Evolutionary conservation across 345 rosid genomes (phyloP).

Genomic region (Eucalyptus caleyi): DNA sequence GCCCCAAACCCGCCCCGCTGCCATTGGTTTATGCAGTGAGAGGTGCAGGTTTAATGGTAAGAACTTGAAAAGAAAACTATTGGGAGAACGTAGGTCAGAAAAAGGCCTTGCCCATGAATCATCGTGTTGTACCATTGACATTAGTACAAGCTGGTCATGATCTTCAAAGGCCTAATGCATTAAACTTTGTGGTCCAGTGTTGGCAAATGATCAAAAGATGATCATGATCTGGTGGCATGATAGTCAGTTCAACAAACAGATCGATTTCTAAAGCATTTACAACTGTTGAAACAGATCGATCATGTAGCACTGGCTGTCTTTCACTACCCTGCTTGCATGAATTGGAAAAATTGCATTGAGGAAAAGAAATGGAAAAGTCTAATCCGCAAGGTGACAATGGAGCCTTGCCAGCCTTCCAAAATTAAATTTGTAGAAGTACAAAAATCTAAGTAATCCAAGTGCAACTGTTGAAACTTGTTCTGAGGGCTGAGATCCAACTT

Average conservation of each 20-base stretch:
- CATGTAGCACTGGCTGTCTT: not conserved
- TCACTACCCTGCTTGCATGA: not conserved
- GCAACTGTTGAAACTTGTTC: not conserved
- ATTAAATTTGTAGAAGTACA: not conserved
- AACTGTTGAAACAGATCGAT: not conserved
- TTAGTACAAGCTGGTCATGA: not conserved
- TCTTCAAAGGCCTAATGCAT: not conserved
- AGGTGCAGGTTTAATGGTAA: not conserved
- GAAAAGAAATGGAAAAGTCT: not conserved
- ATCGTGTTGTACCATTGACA: not conserved
- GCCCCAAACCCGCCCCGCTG: not conserved
- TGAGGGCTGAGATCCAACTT: not conserved
- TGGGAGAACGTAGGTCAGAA: not conserved
- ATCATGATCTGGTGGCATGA: not conserved
- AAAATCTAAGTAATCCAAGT: not conserved
- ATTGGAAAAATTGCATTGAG: not conserved
- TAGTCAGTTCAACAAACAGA: not conserved
- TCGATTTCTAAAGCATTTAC: not conserved
- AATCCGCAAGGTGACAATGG: not conserved
- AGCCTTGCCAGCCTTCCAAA: not conserved
- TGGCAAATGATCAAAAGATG: not conserved
- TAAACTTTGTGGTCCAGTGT: not conserved
- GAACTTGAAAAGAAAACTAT: not conserved
- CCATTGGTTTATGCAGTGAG: not conserved
- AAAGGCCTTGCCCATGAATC: not conserved